Conservation (phyloP, 108 stramenopile genomes). For the Nitzschia palea region DNA sequence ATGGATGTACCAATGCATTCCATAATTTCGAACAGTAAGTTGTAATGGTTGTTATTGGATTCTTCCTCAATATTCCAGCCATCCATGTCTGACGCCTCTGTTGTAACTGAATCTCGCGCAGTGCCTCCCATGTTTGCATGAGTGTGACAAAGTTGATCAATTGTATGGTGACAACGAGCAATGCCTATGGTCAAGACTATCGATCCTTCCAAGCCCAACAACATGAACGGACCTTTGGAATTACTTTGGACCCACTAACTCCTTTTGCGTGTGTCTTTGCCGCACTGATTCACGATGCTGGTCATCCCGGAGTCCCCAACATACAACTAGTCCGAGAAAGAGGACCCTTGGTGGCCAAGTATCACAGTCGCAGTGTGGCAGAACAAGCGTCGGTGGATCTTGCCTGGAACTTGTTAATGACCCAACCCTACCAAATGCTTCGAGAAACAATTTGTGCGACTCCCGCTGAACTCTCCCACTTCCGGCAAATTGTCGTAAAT, state of each 20-base stretch:
- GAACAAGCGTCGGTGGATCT: slow-evolving; percentile 9
- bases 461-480: background rate
- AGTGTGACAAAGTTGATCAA: background rate
- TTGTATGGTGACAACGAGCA: background rate
- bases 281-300: slow-evolving; percentile 9
- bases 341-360: background rate
- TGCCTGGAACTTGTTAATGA: slow-evolving; percentile 6
- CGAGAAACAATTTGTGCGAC: background rate
- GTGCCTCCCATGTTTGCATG: background rate
- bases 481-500: slow-evolving; percentile 6
- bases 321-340: background rate
- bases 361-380: background rate
- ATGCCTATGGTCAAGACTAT: background rate
- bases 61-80: background rate
- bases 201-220: too few relatives aligned
- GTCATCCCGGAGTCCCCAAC: slow-evolving; percentile 8
- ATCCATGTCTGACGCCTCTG: background rate
- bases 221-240: background rate
- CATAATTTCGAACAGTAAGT: slow-evolving; percentile 14
- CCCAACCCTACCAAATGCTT: background rate
- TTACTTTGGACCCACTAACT: slow-evolving; percentile 2
- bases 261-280: background rate
- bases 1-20: background rate
- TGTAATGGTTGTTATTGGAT: background rate
- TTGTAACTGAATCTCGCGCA: background rate